Percentiles rank a stretch among this genome's conserved stretches.
Conservation (phyloP, 106 monocot species). For the Dendrobium chrysotoxum region DNA sequence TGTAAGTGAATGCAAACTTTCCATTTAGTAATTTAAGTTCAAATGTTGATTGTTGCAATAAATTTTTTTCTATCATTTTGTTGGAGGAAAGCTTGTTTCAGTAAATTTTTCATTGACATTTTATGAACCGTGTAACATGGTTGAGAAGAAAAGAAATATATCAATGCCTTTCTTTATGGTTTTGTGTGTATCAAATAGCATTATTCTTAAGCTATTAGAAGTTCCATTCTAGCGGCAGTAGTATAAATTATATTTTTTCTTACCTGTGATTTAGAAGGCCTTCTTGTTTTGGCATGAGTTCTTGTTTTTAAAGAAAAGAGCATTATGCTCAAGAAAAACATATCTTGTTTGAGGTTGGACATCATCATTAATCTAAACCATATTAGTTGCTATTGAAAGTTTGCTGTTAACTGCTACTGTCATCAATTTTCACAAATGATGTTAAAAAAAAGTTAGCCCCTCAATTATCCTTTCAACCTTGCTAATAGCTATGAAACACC, state of each 20-base stretch:
- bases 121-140: not conserved
- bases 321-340: not conserved
- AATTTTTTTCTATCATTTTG: not conserved
- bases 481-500: too few relatives aligned
- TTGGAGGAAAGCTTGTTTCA: too few relatives aligned
- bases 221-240: not conserved
- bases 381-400: not conserved
- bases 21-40: not conserved
- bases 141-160: not conserved
- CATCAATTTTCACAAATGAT: too few relatives aligned
- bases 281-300: not conserved
- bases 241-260: not conserved
- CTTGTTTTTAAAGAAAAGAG: not conserved
- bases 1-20: constrained; percentile 41
- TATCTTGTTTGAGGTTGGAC: not conserved
- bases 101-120: not conserved
- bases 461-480: too few relatives aligned
- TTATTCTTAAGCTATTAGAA: not conserved
- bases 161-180: not conserved
- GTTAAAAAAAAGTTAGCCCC: too few relatives aligned
- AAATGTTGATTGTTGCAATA: not conserved
- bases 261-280: not conserved
- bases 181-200: not conserved
- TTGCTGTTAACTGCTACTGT: too few relatives aligned
- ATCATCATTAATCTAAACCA: not conserved